Evolutionary conservation across 2,329 filamentous ascomycete species (phyloP).

Genomic region (Aspergillus pseudotamarii): DNA sequence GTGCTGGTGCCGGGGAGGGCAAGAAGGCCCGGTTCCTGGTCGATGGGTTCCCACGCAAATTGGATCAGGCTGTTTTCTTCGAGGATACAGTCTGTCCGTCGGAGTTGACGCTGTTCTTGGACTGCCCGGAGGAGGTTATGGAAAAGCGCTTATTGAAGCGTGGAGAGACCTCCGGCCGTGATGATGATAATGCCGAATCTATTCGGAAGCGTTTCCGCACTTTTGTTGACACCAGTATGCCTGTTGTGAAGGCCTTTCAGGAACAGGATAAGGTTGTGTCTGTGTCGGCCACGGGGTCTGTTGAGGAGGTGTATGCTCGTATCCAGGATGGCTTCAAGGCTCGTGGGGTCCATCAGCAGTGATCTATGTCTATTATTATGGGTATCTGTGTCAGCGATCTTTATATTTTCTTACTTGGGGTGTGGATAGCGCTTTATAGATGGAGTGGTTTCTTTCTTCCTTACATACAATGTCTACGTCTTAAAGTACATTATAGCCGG

Average conservation of each 20-base stretch:
- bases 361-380: conserved; percentile 8
- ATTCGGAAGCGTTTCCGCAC: conserved; percentile 96
- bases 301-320: conserved; percentile 65
- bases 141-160: conserved; percentile 79
- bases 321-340: conserved; percentile 53
- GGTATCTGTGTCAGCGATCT: conserved; percentile 2
- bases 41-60: conserved; percentile 89
- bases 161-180: conserved; percentile 86
- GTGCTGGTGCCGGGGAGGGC: conserved; percentile 35
- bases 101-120: conserved; percentile 87
- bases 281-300: conserved; percentile 70
- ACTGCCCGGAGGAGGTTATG: conserved; percentile 90
- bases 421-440: conserved; percentile 14
- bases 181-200: conserved; percentile 92
- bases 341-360: conserved; percentile 41
- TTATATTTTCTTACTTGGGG: conserved; percentile 9
- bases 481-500: background rate
- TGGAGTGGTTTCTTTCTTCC: conserved; percentile 12
- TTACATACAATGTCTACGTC: conserved; percentile 2
- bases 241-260: conserved; percentile 85
- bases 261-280: conserved; percentile 76
- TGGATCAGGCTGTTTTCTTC: conserved; percentile 95
- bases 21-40: conserved; percentile 72
- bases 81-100: conserved; percentile 85
- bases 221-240: conserved; percentile 96